Evolutionary conservation across 129 eudicot genomes (phyloP).

Genomic region (Pseudognaphalium luteoalbum): DNA sequence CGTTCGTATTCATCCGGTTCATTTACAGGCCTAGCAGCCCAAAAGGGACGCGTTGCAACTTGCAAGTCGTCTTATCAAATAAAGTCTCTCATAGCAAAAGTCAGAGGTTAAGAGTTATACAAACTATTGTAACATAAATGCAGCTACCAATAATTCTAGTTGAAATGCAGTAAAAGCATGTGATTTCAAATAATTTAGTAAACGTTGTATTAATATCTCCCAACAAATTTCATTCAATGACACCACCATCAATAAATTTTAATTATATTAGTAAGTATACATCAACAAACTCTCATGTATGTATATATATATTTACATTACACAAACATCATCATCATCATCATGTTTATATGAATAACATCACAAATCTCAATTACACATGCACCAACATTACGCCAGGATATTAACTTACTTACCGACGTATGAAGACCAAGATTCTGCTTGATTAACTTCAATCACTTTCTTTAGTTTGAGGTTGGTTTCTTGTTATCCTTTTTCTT

Average conservation of each 20-base stretch:
- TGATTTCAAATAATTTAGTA: not conserved
- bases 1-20: too few relatives aligned
- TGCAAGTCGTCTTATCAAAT: too few relatives aligned
- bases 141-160: not conserved
- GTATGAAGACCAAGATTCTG: not conserved
- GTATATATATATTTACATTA: not conserved
- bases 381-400: not conserved
- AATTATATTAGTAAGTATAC: not conserved
- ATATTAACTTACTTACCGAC: not conserved
- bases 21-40: too few relatives aligned
- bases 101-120: not conserved
- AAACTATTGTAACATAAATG: not conserved
- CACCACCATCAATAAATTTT: not conserved
- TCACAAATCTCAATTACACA: not conserved
- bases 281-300: not conserved
- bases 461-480: not conserved
- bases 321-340: not conserved
- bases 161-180: not conserved
- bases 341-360: too few relatives aligned
- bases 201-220: slow-evolving; percentile 1
- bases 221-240: not conserved
- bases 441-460: not conserved
- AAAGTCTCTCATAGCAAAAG: not conserved
- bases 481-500: not conserved
- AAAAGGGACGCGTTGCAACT: too few relatives aligned